A percentile compares a stretch with the other conserved stretches of the same genome.
Conservation (phyloP, 768 basidiomycete species). For the Lactarius quietus region DNA sequence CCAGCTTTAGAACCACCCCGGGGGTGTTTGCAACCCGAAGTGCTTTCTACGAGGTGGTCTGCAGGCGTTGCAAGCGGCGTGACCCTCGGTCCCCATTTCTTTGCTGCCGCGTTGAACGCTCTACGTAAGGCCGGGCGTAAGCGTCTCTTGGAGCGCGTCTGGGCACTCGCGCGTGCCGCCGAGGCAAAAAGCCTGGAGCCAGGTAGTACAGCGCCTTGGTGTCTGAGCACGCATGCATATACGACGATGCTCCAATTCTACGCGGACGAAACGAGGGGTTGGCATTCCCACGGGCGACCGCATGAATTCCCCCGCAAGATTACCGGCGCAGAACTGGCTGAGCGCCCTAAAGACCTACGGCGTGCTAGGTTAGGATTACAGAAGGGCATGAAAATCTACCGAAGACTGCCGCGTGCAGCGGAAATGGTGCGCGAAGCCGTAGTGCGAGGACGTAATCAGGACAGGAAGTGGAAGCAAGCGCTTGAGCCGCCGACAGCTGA, state of each 20-base stretch:
- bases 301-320: conserved; percentile 25
- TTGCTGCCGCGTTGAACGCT: conserved; percentile 57
- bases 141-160: conserved; percentile 59
- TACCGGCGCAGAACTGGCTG: background rate
- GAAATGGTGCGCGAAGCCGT: conserved; percentile 4
- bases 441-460: background rate
- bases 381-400: conserved; percentile 15
- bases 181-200: conserved; percentile 49
- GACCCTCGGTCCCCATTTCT: conserved; percentile 55
- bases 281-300: conserved; percentile 7
- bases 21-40: background rate
- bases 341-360: background rate
- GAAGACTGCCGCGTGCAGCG: conserved; percentile 4
- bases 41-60: conserved; percentile 7
- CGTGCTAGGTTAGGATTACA: background rate
- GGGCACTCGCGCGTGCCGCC: conserved; percentile 56
- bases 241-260: conserved; percentile 70
- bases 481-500: conserved; percentile 37
- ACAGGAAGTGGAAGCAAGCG: background rate
- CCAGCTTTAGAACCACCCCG: conserved; percentile 44
- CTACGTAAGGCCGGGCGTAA: conserved; percentile 53
- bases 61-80: conserved; percentile 3
- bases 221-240: conserved; percentile 61
- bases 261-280: conserved; percentile 40
- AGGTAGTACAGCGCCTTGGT: conserved; percentile 50